phyloP scores from a whole-genome alignment of 805 yeast genomes.

The Zygoascus biomembranicola region DNA sequence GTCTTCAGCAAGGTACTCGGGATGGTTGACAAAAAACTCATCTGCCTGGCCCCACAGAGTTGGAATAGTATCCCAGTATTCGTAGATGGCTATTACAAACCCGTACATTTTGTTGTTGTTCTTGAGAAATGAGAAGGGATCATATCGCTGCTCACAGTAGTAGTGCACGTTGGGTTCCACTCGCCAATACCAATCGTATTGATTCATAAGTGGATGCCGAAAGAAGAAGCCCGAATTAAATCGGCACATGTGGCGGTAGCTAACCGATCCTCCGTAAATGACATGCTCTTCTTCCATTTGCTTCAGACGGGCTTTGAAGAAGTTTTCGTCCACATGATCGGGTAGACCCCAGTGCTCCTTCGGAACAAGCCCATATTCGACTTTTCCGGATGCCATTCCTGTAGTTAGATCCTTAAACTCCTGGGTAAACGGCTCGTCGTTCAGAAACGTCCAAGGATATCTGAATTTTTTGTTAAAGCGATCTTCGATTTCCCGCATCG shows the following conservation, averaged over 20 bases:
- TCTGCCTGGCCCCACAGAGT: slow-evolving; percentile 70
- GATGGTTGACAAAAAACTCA: slow-evolving; percentile 52
- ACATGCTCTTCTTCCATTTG: slow-evolving; percentile 39
- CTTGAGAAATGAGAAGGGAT: slow-evolving; percentile 76
- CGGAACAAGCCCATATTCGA: slow-evolving; percentile 76
- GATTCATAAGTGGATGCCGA: slow-evolving; percentile 58
- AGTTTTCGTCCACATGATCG: slow-evolving; percentile 51
- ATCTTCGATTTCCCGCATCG: slow-evolving; percentile 85
- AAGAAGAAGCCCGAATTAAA: slow-evolving; percentile 89
- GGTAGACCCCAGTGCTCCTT: slow-evolving; percentile 80
- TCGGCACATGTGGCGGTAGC: slow-evolving; percentile 91
- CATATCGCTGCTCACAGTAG: slow-evolving; percentile 65
- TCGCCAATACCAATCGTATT: slow-evolving; percentile 88
- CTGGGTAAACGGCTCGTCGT: slow-evolving; percentile 76
- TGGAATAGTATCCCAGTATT: slow-evolving; percentile 77
- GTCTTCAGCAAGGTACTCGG: slow-evolving; percentile 55
- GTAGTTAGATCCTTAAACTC: slow-evolving; percentile 66
- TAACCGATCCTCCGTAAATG: slow-evolving; percentile 55
- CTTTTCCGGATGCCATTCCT: slow-evolving; percentile 64
- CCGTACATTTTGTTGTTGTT: slow-evolving; percentile 75
- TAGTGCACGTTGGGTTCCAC: slow-evolving; percentile 91
- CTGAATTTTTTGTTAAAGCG: slow-evolving; percentile 73
- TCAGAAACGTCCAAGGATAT: slow-evolving; percentile 93
- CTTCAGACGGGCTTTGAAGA: slow-evolving; percentile 39
- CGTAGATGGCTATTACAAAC: slow-evolving; percentile 75